phyloP scores from a whole-genome alignment of 2,329 filamentous ascomycete species.

The Trichoderma sp. region DNA sequence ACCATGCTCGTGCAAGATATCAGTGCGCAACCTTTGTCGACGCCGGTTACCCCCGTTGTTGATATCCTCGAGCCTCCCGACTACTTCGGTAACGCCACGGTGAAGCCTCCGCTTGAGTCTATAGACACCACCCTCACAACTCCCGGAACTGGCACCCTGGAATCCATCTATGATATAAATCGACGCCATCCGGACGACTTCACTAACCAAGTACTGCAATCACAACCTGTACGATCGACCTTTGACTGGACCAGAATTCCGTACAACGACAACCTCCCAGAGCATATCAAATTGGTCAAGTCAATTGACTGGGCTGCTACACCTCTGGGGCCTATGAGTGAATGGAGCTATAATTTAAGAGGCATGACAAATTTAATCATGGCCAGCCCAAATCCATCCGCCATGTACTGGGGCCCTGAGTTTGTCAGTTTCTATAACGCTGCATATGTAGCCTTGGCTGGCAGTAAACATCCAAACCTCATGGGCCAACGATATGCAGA shows the following conservation, averaged over 20 bases:
- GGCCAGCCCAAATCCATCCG: constrained; percentile 73
- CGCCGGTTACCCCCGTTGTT: constrained; percentile 41
- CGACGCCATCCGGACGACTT: constrained; percentile 48
- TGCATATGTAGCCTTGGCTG: constrained; percentile 71
- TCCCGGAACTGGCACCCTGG: neutral
- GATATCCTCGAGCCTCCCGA: constrained; percentile 43
- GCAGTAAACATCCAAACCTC: constrained; percentile 73
- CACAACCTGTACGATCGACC: constrained; percentile 50
- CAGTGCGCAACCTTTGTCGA: constrained; percentile 44
- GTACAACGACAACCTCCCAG: constrained; percentile 63
- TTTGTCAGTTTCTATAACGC: constrained; percentile 73
- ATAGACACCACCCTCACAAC: constrained; percentile 31
- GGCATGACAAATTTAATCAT: constrained; percentile 83
- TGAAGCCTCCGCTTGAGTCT: constrained; percentile 33
- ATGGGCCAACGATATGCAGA: constrained; percentile 74
- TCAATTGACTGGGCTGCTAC: constrained; percentile 75
- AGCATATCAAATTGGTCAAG: constrained; percentile 74
- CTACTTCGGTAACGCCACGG: constrained; percentile 48
- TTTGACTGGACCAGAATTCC: constrained; percentile 84
- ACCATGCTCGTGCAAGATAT: constrained; percentile 41
- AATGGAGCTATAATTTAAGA: constrained; percentile 72
- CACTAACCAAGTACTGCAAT: constrained; percentile 41
- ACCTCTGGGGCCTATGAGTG: constrained; percentile 73
- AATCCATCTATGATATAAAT: constrained; percentile 30
- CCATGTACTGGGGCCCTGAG: constrained; percentile 79